Base-by-base conservation (phyloP, 2,329 filamentous ascomycete species). In the Colletotrichum cereale region DNA sequence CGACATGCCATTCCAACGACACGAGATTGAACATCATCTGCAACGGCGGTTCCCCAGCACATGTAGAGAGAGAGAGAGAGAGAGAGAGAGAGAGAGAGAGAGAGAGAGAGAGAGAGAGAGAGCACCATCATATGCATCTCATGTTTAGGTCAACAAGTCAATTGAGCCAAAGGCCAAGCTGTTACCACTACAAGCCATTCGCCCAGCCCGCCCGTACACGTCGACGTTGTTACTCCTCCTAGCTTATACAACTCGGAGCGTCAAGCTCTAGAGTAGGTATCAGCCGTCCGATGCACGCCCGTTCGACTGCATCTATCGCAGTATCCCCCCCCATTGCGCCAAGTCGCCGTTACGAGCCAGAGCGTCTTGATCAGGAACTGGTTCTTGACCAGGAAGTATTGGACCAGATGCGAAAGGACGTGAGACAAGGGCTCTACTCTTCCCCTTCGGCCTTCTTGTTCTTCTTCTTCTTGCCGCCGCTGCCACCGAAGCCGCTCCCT, bases 401-500 rank as follows among this genome's bases (percentile, higher is more conserved):
- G 80, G 77, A 82, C 79, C 78, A 82, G 79, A 82, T 79, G 80
- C 77, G 76, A 67, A 65, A 73, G 67, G 48, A 53, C 44, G 8
- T 14, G n/a, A n/a, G n/a, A n/a, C 36, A 62, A 57, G 70, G 34
- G 73, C 61, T 63, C 78, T 78, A 80, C 66, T 75, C 84, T 71
- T 85, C 83, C 31, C 82, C 80, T 71, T 72, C 78, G 75, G 82
- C 82, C 79, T 86, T 87, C 84, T 88, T 89, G 85, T 91, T 90
- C 89, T 95, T 95, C 85, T 90, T 90, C 61, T 63, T 63, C 78
- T 87, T 87, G 80, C 88, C 87, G 74, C 82, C 79, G 73, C 80
- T 78, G 70, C 78, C 81, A 73, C 82, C 79, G 73, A 82, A 81
- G 72, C 48, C 38, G 16, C 36, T 14, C 29, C 42, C 47, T 42